A percentile compares a stretch with the other conserved stretches of the same genome.
Evolutionary conservation across 2,329 filamentous ascomycete genomes (phyloP).

Genomic region (Aspergillus quadrilineatus): DNA sequence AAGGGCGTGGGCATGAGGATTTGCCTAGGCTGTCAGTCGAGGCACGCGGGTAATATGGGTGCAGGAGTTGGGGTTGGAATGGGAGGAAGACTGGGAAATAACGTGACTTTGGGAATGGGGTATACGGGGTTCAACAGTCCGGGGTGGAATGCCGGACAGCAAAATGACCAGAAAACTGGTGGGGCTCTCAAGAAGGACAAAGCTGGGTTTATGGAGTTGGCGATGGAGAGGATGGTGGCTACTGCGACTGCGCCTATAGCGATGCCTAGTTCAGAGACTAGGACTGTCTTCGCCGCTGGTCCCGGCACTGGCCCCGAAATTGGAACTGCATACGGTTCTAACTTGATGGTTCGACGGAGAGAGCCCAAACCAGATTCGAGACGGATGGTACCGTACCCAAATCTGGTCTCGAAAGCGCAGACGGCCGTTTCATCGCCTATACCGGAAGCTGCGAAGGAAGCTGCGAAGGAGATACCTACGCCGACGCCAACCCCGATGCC

Average conservation of each 20-base stretch:
- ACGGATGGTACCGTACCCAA: background rate
- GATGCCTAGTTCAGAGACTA: background rate
- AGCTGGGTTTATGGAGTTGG: background rate
- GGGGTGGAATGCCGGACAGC: background rate
- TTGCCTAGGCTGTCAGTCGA: background rate
- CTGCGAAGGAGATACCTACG: background rate
- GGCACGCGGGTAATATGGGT: background rate
- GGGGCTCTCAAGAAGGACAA: background rate
- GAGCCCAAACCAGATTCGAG: background rate
- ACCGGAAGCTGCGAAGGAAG: background rate
- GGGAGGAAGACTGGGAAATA: background rate
- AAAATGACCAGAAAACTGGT: background rate
- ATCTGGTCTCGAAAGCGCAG: background rate
- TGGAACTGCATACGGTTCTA: background rate
- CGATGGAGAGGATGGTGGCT: background rate
- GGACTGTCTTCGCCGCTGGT: background rate
- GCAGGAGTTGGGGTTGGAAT: background rate
- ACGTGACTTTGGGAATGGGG: background rate
- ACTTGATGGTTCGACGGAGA: background rate
- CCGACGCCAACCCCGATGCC: background rate
- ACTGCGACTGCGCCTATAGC: background rate
- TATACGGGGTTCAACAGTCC: background rate
- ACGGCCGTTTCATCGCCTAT: background rate
- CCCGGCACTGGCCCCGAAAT: background rate
- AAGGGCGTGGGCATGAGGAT: constrained; percentile 9